phyloP scores from a whole-genome alignment of 306 rosid genomes.

The Comarum palustre region DNA sequence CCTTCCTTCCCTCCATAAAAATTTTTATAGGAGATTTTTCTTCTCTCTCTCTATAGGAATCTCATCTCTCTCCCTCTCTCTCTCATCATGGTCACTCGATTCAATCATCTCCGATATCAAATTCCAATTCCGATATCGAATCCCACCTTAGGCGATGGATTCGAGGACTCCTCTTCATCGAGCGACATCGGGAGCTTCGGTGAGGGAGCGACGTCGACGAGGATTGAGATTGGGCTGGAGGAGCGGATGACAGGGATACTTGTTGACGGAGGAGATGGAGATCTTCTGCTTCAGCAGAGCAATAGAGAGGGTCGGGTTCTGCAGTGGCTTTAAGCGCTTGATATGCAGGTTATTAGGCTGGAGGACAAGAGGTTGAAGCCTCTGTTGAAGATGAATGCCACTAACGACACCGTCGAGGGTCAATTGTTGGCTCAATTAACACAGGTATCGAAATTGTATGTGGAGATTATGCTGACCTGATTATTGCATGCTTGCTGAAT shows the following conservation, averaged over 20 bases:
- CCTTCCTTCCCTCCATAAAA: no score
- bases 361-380: slow-evolving; percentile 92
- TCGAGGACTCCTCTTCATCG: slow-evolving; percentile 37
- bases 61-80: background rate
- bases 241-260: slow-evolving; percentile 74
- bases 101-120: background rate
- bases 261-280: slow-evolving; percentile 69
- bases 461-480: slow-evolving; percentile 12
- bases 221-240: slow-evolving; percentile 56
- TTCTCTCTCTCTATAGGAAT: background rate
- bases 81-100: background rate
- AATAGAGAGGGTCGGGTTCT: slow-evolving; percentile 61
- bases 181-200: slow-evolving; percentile 34
- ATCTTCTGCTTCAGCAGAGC: no score
- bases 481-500: background rate
- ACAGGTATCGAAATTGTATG: slow-evolving; percentile 61
- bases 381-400: slow-evolving; percentile 66
- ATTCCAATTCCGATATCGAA: slow-evolving; percentile 19
- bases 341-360: slow-evolving; percentile 86
- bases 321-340: slow-evolving; percentile 88
- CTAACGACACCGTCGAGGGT: slow-evolving; percentile 80
- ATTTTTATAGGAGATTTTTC: slow-evolving; percentile 16
- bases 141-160: slow-evolving; percentile 31
- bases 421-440: slow-evolving; percentile 75
- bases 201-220: slow-evolving; percentile 30